Percentiles rank a stretch among this genome's conserved stretches.
These are phyloP conservation scores for Sporothrix mexicana DNA, from an alignment of 2,329 filamentous ascomycete species.

Conservation along the genomic window DNA sequence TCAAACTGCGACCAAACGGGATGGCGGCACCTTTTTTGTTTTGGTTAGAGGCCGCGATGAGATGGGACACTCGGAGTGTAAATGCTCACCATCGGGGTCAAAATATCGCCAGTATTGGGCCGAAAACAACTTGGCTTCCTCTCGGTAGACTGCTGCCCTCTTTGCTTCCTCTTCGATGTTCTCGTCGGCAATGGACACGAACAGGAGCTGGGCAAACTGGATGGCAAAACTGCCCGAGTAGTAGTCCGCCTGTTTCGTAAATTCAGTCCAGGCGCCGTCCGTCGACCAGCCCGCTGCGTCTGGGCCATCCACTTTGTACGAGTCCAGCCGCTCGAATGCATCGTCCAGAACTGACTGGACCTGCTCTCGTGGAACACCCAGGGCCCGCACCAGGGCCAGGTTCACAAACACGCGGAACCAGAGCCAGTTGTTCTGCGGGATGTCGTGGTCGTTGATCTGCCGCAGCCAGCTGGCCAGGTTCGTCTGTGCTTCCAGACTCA, in stretches of 20 bases:
- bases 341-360: background rate
- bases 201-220: slow-evolving; percentile 46
- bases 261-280: slow-evolving; percentile 33
- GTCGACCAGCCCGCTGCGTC: slow-evolving; percentile 31
- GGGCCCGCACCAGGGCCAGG: slow-evolving; percentile 32
- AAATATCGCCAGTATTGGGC: slow-evolving; percentile 21
- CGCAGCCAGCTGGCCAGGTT: slow-evolving; percentile 41
- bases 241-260: slow-evolving; percentile 34
- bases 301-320: background rate
- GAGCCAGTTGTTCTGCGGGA: slow-evolving; percentile 36
- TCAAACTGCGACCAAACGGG: slow-evolving; percentile 53
- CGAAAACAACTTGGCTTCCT: background rate
- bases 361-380: slow-evolving; percentile 4
- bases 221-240: slow-evolving; percentile 40
- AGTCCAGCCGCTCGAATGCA: background rate
- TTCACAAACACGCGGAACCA: slow-evolving; percentile 36
- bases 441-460: slow-evolving; percentile 32
- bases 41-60: slow-evolving; percentile 37
- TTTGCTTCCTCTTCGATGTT: slow-evolving; percentile 36
- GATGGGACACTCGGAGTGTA: background rate
- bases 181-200: slow-evolving; percentile 44
- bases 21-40: slow-evolving; percentile 52
- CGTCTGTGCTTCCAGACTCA: slow-evolving; percentile 37
- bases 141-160: background rate
- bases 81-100: background rate